Evolutionary conservation across 179 eudicot species (phyloP).

Genomic region (Beta macrorhiza): DNA sequence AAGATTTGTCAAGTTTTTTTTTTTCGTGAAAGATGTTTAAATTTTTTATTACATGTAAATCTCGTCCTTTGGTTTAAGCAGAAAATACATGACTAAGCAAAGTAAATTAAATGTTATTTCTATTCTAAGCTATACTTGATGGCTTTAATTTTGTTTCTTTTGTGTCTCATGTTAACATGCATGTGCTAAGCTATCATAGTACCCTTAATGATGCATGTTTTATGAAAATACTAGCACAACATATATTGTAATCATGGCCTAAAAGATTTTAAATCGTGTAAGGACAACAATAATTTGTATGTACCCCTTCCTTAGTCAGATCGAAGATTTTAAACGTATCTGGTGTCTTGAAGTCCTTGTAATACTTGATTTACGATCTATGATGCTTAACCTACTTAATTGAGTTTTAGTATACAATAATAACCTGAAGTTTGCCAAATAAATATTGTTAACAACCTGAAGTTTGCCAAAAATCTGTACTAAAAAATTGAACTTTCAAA

Average conservation of each 20-base stretch:
- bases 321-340: background rate
- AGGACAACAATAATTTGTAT: slow-evolving; percentile 13
- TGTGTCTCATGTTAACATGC: slow-evolving; percentile 2
- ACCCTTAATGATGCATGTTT: slow-evolving; percentile 21
- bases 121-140: background rate
- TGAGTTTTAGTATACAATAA: too few relatives aligned
- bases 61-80: too few relatives aligned
- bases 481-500: too few relatives aligned
- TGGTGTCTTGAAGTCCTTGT: background rate
- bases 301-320: slow-evolving; percentile 10
- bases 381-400: background rate
- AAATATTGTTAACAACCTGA: too few relatives aligned
- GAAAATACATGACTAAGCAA: too few relatives aligned
- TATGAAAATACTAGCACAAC: slow-evolving; percentile 6
- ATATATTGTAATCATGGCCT: slow-evolving; percentile 7
- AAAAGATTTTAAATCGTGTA: background rate
- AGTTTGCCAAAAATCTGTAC: too few relatives aligned
- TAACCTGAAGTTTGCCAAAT: too few relatives aligned
- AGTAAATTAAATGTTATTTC: too few relatives aligned
- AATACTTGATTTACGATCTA: background rate
- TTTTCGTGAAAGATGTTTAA: too few relatives aligned
- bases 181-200: slow-evolving; percentile 23
- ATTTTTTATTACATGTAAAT: too few relatives aligned
- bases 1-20: too few relatives aligned
- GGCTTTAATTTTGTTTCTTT: background rate